These are phyloP conservation scores for Colletotrichum cereale DNA, from an alignment of 2,329 filamentous ascomycete species.

Conservation along the genomic window DNA sequence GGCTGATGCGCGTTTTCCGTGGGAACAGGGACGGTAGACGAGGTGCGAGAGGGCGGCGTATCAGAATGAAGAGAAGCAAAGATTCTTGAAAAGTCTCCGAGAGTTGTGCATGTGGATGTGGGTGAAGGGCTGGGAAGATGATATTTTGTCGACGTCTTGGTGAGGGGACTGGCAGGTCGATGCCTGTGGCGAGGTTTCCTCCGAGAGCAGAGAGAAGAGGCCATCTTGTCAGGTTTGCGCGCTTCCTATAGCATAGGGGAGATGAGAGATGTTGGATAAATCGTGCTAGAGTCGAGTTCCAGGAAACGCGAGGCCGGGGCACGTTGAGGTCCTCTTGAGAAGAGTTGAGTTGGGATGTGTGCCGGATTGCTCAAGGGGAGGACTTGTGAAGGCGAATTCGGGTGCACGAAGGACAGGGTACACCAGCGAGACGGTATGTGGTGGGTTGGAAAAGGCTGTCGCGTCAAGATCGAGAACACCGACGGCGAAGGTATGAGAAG, in stretches of 20 bases:
- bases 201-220: constrained; percentile 18
- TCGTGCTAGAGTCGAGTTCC: neutral
- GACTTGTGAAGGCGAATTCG: neutral
- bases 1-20: neutral
- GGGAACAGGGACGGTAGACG: neutral
- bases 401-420: no score
- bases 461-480: neutral
- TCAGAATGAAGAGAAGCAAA: constrained; percentile 16
- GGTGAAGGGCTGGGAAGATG: no score
- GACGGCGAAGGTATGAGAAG: neutral
- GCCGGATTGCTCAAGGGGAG: neutral
- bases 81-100: constrained; percentile 32
- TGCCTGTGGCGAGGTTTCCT: constrained; percentile 29
- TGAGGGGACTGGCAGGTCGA: neutral
- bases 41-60: neutral
- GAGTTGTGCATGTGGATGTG: neutral
- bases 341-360: neutral
- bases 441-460: neutral
- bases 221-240: neutral
- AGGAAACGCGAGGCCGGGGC: neutral
- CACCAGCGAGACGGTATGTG: no score
- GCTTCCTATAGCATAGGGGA: neutral
- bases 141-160: neutral
- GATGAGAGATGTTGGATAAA: neutral
- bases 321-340: no score